Base-by-base conservation (phyloP, 345 rosid genomes). In the Linum usitatissimum region DNA sequence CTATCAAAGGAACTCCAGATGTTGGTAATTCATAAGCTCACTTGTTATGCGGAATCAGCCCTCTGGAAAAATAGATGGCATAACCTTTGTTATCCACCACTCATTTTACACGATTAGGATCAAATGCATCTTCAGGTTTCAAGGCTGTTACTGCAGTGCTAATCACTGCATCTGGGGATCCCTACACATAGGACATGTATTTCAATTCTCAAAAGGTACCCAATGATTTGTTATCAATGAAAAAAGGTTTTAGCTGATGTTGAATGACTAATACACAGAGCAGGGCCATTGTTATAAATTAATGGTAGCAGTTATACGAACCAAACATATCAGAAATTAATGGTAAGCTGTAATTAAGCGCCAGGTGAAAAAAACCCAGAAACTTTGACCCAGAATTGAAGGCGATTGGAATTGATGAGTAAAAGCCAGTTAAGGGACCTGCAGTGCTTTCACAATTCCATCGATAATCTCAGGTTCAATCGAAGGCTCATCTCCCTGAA, bases 401-500 rank as follows among this genome's bases (percentile, higher is more conserved):
- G 14, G 30, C 6, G 8, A 9, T 45, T 59, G 64, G 18, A 59
- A 36, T 62, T 55, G 28, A 61, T 2, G 31, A 40, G 55, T 23
- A 64, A 34, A 66, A 20, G 19, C 18, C 17, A 55, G 59, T 10
- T 15, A 13, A 48, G 19, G 21, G 64, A 87, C 99, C 90, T 93
- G 99, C 74, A 93, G 75, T 53, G 97, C 94, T 77, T 77, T 86
- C 59, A 93, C 99, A 57, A 93, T 81, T 65, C 99, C 96, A 64
- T 93, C 96, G 49, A 86, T 90, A 67, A 87, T 90, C 77, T 90
- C 99, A 18, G 97, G 99, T 64, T 93, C 96, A 61, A 86, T 84
- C 42, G 90, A 96, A 62, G 95, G 97, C 76, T 93, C 99, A 63
- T 90, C 99, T 1, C 97, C 97, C 72, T 93, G 96, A 75, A 93